Conservation (phyloP, 2,329 filamentous ascomycete species). For the Paracamarosporium sp. region DNA sequence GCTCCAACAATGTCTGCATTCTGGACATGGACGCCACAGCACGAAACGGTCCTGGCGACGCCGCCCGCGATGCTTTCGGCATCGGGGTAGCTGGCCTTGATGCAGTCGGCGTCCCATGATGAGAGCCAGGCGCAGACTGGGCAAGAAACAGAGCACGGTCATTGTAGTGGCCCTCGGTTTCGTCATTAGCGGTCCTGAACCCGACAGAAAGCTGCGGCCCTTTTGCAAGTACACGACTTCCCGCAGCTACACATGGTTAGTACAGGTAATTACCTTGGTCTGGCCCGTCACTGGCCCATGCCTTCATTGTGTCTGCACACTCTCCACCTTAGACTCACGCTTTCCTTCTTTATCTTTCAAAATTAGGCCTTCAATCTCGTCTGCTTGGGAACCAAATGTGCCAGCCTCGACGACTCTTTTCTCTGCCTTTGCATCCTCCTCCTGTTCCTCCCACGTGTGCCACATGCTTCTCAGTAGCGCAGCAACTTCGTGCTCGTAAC, state of each 20-base stretch:
- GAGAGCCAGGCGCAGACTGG: constrained; percentile 32
- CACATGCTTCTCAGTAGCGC: constrained; percentile 18
- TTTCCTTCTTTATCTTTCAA: background rate
- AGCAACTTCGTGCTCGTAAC: constrained; percentile 15
- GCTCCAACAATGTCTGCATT: background rate
- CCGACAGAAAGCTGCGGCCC: background rate
- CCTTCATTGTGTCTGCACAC: background rate
- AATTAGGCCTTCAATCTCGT: background rate
- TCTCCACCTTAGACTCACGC: constrained; percentile 1
- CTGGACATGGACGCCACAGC: constrained; percentile 6
- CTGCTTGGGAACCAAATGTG: background rate
- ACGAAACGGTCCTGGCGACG: background rate
- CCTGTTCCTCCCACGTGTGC: constrained; percentile 7
- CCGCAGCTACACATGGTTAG: background rate
- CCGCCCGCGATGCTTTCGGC: background rate
- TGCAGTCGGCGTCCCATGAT: constrained; percentile 16
- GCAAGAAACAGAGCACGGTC: constrained; percentile 28
- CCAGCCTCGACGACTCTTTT: background rate
- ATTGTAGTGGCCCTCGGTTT: constrained; percentile 16
- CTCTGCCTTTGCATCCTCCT: constrained; percentile 8
- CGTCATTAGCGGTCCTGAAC: background rate
- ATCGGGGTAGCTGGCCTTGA: constrained; percentile 9
- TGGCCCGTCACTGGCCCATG: background rate
- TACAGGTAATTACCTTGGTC: background rate
- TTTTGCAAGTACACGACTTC: background rate